Evolutionary conservation across 139 green algal species (phyloP).

Genomic region (Chlorella sp.): DNA sequence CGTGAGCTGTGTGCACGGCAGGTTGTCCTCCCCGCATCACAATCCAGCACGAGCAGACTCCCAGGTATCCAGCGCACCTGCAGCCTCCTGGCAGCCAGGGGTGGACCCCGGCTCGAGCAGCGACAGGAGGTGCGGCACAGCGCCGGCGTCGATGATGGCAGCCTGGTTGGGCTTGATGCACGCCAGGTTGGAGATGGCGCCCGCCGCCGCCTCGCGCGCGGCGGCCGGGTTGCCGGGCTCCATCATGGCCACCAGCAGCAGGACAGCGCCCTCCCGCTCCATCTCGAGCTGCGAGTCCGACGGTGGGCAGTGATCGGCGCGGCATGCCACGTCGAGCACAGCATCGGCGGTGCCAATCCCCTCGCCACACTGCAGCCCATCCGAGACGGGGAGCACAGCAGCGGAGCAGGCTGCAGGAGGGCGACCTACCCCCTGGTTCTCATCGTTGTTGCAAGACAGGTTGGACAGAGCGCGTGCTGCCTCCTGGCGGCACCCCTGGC

Average conservation of each 20-base stretch:
- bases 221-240: too few species aligned
- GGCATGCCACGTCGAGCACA: too few species aligned
- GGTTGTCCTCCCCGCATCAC: too few species aligned
- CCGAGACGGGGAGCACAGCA: too few species aligned
- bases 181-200: conserved; percentile 33
- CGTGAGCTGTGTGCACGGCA: too few species aligned
- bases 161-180: conserved; percentile 27
- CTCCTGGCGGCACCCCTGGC: conserved; percentile 29
- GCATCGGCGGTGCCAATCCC: too few species aligned
- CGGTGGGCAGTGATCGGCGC: too few species aligned
- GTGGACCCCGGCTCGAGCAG: conserved; percentile 9
- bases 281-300: conserved; percentile 26
- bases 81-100: conserved; percentile 28
- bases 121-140: conserved; percentile 15
- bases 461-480: conserved; percentile 38
- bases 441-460: conserved; percentile 35
- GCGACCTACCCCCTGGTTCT: conserved; percentile 12
- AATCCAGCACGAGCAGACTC: too few species aligned
- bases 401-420: too few species aligned
- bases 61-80: too few species aligned
- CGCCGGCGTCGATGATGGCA: conserved; percentile 8
- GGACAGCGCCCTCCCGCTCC: conserved; percentile 12
- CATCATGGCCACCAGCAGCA: conserved; percentile 32
- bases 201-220: conserved; percentile 35
- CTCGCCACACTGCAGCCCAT: conserved; percentile 1